Conservation (phyloP, 805 yeast species). For the Ogataea paraovalis region DNA sequence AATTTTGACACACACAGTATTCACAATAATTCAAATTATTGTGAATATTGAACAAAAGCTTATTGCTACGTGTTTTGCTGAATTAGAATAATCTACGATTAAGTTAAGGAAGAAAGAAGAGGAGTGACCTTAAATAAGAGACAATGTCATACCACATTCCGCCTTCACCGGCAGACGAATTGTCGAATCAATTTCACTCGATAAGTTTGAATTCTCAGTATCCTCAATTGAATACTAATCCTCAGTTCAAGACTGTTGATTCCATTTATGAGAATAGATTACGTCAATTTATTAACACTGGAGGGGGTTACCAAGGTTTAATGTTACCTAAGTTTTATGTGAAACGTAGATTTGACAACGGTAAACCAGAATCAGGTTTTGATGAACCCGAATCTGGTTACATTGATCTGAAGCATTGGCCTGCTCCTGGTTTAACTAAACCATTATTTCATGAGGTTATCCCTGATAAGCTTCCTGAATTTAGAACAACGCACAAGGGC, state of each 20-base stretch:
- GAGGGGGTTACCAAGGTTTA: constrained; percentile 69
- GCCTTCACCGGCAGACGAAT: background rate
- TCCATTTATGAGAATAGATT: constrained; percentile 67
- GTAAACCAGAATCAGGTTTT: constrained; percentile 19
- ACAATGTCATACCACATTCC: background rate
- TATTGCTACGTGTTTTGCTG: no score
- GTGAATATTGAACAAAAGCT: no score
- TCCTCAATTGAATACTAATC: constrained; percentile 43
- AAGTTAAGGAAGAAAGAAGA: no score
- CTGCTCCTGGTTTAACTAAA: constrained; percentile 65
- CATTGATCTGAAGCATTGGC: constrained; percentile 61
- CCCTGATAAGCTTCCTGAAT: constrained; percentile 41
- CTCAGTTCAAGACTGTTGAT: constrained; percentile 75
- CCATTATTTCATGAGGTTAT: constrained; percentile 63
- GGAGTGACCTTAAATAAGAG: no score
- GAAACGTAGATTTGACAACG: constrained; percentile 46
- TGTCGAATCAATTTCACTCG: background rate
- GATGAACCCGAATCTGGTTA: constrained; percentile 33
- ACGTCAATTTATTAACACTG: constrained; percentile 65
- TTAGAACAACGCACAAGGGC: constrained; percentile 61
- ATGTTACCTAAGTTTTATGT: constrained; percentile 84
- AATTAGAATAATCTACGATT: no score
- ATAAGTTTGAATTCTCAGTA: constrained; percentile 23
- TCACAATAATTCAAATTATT: no score
- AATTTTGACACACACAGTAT: no score